These are phyloP conservation scores for Meyerozyma guilliermondii DNA, from an alignment of 1,139 yeast species.

Conservation along the genomic window DNA sequence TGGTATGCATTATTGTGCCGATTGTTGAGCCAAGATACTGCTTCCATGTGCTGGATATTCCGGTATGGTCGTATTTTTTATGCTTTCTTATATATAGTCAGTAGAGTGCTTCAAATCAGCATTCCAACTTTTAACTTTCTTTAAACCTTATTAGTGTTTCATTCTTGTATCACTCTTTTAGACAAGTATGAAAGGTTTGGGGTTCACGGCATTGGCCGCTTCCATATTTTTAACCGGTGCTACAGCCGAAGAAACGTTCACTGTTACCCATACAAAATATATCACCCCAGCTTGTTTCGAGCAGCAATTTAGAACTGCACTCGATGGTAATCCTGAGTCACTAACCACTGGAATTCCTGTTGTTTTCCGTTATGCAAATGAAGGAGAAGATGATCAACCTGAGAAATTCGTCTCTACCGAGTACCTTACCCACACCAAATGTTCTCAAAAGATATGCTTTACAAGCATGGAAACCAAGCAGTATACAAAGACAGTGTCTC, in stretches of 20 bases:
- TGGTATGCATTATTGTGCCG: not conserved
- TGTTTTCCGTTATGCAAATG: slow-evolving; percentile 26
- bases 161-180: not conserved
- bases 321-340: slow-evolving; percentile 19
- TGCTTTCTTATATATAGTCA: not conserved
- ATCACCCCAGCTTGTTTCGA: slow-evolving; percentile 26
- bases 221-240: not conserved
- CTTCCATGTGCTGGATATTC: not conserved
- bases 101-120: not conserved
- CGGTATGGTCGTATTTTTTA: not conserved
- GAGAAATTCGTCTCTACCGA: not conserved
- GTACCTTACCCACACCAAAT: not conserved
- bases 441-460: not conserved
- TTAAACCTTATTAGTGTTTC: not conserved
- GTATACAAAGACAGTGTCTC: not conserved
- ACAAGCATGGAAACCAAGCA: not conserved
- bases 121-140: not conserved
- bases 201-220: not conserved
- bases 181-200: not conserved
- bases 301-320: slow-evolving; percentile 16
- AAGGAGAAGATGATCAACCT: slow-evolving; percentile 2
- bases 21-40: not conserved
- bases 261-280: slow-evolving; percentile 28
- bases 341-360: slow-evolving; percentile 26
- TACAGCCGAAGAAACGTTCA: slow-evolving; percentile 15